Evolutionary conservation across 305 asterid genomes (phyloP).

Genomic region (Solanum aculeatissimum): DNA sequence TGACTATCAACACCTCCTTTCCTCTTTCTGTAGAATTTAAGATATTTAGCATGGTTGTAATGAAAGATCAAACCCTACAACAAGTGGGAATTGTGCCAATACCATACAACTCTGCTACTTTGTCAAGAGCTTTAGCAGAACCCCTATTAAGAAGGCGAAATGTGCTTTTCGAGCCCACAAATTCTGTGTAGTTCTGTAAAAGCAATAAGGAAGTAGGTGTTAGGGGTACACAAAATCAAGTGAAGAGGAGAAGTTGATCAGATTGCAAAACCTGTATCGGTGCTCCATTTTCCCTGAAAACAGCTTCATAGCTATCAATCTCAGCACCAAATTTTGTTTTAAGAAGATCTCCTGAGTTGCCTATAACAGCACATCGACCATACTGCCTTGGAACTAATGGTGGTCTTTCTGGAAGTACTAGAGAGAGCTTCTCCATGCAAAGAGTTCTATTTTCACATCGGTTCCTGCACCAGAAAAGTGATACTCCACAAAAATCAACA

Average conservation of each 20-base stretch:
- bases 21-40: constrained; percentile 51
- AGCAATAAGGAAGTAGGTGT: constrained; percentile 6
- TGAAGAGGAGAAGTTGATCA: constrained; percentile 1
- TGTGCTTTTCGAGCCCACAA: constrained; percentile 90
- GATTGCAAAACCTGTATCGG: constrained; percentile 64
- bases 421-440: constrained; percentile 86
- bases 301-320: constrained; percentile 77
- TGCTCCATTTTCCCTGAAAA: constrained; percentile 95
- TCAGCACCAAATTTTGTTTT: constrained; percentile 86
- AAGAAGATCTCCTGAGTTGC: constrained; percentile 95
- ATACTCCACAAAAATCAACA: background rate
- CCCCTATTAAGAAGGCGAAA: constrained; percentile 98
- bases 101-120: constrained; percentile 98
- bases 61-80: constrained; percentile 10
- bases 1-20: constrained; percentile 83
- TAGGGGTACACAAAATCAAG: constrained; percentile 1
- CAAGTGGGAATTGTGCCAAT: constrained; percentile 15
- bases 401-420: constrained; percentile 82
- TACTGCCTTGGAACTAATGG: constrained; percentile 75
- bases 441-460: constrained; percentile 67
- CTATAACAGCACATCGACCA: constrained; percentile 92
- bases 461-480: constrained; percentile 40
- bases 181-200: constrained; percentile 71
- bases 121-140: constrained; percentile 98
- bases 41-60: constrained; percentile 13